Evolutionary conservation across 2,329 filamentous ascomycete genomes (phyloP).

Genomic region (Byssochlamys sp.): DNA sequence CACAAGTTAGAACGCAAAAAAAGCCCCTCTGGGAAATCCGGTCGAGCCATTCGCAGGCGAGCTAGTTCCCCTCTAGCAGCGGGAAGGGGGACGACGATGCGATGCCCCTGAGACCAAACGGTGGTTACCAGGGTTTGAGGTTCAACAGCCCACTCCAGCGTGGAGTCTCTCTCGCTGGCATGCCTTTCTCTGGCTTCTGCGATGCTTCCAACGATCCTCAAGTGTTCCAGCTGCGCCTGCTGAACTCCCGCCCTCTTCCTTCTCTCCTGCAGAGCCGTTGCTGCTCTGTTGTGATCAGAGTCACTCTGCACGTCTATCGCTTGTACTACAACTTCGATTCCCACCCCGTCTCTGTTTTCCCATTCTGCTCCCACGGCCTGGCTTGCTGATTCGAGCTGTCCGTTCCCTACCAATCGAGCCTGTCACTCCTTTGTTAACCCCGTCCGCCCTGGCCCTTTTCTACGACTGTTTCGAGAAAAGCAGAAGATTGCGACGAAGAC

Average conservation of each 20-base stretch:
- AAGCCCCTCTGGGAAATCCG: not conserved
- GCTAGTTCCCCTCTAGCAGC: not conserved
- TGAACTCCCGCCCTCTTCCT: not conserved
- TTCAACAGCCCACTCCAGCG: not conserved
- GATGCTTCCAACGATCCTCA: not conserved
- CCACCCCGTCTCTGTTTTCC: not conserved
- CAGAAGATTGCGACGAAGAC: not conserved
- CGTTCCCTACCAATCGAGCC: slow-evolving; percentile 6
- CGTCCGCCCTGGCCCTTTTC: slow-evolving; percentile 3
- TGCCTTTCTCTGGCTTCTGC: not conserved
- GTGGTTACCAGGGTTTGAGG: not conserved
- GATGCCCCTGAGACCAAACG: not conserved
- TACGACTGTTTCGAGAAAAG: not conserved
- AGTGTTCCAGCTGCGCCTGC: not conserved
- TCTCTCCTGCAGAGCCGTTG: not conserved
- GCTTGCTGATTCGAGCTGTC: slow-evolving; percentile 8
- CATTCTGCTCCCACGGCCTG: not conserved
- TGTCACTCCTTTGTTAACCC: slow-evolving; percentile 14
- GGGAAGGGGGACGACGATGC: not conserved
- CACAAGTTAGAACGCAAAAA: not conserved
- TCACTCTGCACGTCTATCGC: not conserved
- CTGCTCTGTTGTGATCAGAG: not conserved
- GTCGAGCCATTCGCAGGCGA: not conserved
- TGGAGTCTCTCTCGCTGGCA: not conserved
- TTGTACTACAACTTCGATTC: not conserved